Conservation (phyloP, 495 filamentous ascomycete genomes). For the Talaromyces wortmannii region DNA sequence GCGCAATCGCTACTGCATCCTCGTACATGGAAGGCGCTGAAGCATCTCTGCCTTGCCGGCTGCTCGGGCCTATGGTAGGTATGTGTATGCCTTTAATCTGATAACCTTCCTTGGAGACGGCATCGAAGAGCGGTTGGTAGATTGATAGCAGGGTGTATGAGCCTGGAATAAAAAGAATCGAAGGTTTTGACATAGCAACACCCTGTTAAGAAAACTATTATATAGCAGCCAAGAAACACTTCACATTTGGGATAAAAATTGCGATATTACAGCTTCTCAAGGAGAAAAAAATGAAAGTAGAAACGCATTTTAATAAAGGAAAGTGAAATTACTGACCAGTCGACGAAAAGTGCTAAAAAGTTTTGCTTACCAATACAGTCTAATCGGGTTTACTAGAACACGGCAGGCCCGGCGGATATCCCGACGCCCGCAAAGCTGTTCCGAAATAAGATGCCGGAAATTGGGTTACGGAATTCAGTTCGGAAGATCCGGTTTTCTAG, state of each 20-base stretch:
- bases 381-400: not conserved
- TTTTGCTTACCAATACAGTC: too few relatives aligned
- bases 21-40: not conserved
- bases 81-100: conserved; percentile 18
- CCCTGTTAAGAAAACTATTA: not conserved
- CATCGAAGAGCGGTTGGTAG: conserved; percentile 25
- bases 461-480: not conserved
- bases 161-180: conserved; percentile 32
- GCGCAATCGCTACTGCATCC: not conserved
- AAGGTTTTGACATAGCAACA: conserved; percentile 15
- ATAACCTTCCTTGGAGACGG: conserved; percentile 18
- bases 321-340: too few relatives aligned
- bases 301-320: not conserved
- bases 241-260: not conserved
- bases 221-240: not conserved
- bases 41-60: not conserved
- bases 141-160: conserved; percentile 33
- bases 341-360: too few relatives aligned
- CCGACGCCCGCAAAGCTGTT: not conserved
- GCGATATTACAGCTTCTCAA: not conserved
- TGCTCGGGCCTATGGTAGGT: conserved; percentile 17
- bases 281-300: not conserved
- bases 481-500: not conserved
- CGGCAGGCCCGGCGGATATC: not conserved
- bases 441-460: not conserved